Conservation (phyloP, 2,329 filamentous ascomycete species). For the Endothia cerciana region DNA sequence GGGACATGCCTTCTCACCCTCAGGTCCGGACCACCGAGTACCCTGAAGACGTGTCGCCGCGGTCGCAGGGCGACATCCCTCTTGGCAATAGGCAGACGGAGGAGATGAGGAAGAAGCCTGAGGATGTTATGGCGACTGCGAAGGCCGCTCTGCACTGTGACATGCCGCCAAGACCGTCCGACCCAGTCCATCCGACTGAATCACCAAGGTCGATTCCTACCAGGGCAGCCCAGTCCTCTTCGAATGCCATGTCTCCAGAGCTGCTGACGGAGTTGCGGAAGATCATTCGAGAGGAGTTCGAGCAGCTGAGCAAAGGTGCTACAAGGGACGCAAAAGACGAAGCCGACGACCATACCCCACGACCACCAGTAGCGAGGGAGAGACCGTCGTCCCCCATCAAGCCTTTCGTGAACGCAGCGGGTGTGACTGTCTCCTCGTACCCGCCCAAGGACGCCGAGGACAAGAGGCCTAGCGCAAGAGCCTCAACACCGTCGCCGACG, state of each 20-base stretch:
- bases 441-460: conserved; percentile 18
- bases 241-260: conserved; percentile 26
- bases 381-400: conserved; percentile 16
- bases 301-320: conserved; percentile 23
- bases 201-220: not conserved
- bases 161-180: conserved; percentile 7
- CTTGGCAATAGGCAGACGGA: conserved; percentile 18
- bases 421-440: conserved; percentile 12
- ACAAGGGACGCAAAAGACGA: conserved; percentile 7
- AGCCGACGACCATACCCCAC: conserved; percentile 11
- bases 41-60: conserved; percentile 23
- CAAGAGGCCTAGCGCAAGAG: conserved; percentile 1
- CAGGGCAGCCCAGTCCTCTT: not conserved
- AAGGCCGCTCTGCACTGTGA: conserved; percentile 12
- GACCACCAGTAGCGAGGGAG: conserved; percentile 5
- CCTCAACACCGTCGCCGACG: conserved; percentile 8
- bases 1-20: conserved; percentile 1
- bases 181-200: not conserved
- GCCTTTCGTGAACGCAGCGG: conserved; percentile 12
- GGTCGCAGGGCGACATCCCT: conserved; percentile 25
- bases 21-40: conserved; percentile 5
- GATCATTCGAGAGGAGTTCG: conserved; percentile 33
- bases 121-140: conserved; percentile 16
- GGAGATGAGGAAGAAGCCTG: conserved; percentile 22
- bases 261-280: conserved; percentile 32